These are phyloP conservation scores for Arxiozyma slooffiae DNA, from an alignment of 1,139 yeast genomes.

Conservation along the genomic window DNA sequence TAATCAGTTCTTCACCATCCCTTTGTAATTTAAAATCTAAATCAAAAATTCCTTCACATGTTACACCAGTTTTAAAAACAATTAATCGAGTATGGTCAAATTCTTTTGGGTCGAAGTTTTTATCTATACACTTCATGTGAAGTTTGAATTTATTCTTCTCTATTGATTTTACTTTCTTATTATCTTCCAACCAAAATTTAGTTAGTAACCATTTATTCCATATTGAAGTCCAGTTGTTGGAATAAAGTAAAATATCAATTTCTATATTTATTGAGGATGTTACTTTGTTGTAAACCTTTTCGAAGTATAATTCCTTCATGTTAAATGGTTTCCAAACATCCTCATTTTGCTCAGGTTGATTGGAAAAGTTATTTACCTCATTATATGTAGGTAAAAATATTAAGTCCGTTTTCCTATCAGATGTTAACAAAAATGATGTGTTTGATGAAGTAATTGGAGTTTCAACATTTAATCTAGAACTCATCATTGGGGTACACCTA, in stretches of 20 bases:
- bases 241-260: conserved; percentile 16
- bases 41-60: conserved; percentile 28
- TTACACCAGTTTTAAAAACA: conserved; percentile 34
- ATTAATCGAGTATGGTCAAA: conserved; percentile 28
- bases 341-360: conserved; percentile 16
- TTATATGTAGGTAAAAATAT: conserved; percentile 22
- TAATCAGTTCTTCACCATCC: conserved; percentile 30
- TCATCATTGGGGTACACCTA: conserved; percentile 31
- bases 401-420: conserved; percentile 9
- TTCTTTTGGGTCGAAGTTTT: conserved; percentile 12
- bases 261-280: conserved; percentile 12
- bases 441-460: conserved; percentile 12
- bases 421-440: conserved; percentile 12
- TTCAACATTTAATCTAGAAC: conserved; percentile 15
- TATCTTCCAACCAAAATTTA: conserved; percentile 18
- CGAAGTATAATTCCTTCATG: conserved; percentile 15
- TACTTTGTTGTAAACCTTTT: conserved; percentile 9
- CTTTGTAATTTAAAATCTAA: conserved; percentile 27
- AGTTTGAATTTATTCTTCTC: conserved; percentile 6
- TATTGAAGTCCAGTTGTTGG: conserved; percentile 21
- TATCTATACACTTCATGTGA: conserved; percentile 12
- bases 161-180: neutral
- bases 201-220: conserved; percentile 23
- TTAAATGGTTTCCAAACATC: conserved; percentile 24
- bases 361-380: conserved; percentile 25